Base-by-base conservation (phyloP, 345 rosid genomes). In the Eucalyptus shirleyi region DNA sequence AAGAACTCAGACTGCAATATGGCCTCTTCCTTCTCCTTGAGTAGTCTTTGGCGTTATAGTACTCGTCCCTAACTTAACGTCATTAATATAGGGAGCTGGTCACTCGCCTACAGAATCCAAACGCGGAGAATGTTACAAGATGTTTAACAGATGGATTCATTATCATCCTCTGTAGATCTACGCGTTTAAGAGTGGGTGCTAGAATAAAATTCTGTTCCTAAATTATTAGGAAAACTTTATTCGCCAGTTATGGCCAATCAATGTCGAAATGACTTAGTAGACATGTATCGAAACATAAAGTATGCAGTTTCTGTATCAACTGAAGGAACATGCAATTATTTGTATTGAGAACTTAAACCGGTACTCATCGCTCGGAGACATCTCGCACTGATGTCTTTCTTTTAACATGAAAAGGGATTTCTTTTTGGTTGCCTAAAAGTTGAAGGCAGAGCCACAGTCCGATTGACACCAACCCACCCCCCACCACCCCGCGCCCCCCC, bases 121-220 rank as follows among this genome's bases (percentile, higher is more conserved):
- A 10, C 92, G 91, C 8, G 30, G 83, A 77, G 88, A 90, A 86
- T 92, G 93, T 32, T 92, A 87, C 53, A 83, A 91, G 42, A 91
- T 92, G 93, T 92, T 92, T 81, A 9, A 72, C 17, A 88, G 93
- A 9, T 92, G 93, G 93, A 86, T 91, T 53, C 93, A 91, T 90
- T 89, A 89, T 55, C 88, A 91, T 88, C 93, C 93, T 32, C 37
- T 92, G 19, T 92, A 89, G 53, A 30, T 72, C 67, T 53, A 28
- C 18, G 28, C 0, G 9, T 62, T 28, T 62, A 62, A 62, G 18
- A 62, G 69, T 30, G 34, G 34, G 32, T 60, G 69, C 16, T 60
- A 60, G 17, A 60, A 60, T 28, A 53, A 53, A 19, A 19, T 18
- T 19, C 0, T 53, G 24, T 53, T 53, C 56, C 56, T 53, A 53